Evolutionary conservation across 495 filamentous ascomycete species (phyloP).

Genomic region (Lophiotrema nucula): DNA sequence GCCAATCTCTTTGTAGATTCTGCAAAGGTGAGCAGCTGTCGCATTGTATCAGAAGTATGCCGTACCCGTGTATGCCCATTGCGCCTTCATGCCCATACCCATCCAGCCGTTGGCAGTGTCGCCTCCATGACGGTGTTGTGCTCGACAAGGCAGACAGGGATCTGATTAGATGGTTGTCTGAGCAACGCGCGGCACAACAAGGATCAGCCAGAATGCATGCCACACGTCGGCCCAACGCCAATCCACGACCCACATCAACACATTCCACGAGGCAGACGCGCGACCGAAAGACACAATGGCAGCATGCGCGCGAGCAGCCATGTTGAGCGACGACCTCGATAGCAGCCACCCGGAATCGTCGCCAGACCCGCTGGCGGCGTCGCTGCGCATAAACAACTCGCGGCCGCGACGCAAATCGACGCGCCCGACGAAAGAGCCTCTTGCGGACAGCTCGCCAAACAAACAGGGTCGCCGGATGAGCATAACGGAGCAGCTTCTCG

Average conservation of each 20-base stretch:
- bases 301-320: background rate
- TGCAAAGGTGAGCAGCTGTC: slow-evolving; percentile 40
- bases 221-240: background rate
- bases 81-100: background rate
- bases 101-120: background rate
- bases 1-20: slow-evolving; percentile 87
- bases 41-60: background rate
- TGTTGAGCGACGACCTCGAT: slow-evolving; percentile 14
- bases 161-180: slow-evolving; percentile 24
- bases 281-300: background rate
- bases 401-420: slow-evolving; percentile 1
- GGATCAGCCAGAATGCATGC: background rate
- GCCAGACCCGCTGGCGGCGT: slow-evolving; percentile 32
- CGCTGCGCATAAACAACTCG: background rate
- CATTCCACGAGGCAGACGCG: no score
- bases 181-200: slow-evolving; percentile 9
- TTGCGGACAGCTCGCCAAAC: slow-evolving; percentile 25
- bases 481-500: slow-evolving; percentile 3
- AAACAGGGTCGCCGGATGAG: slow-evolving; percentile 10
- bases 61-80: slow-evolving; percentile 45
- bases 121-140: slow-evolving; percentile 4
- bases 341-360: slow-evolving; percentile 33
- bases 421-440: slow-evolving; percentile 13
- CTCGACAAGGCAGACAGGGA: background rate
- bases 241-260: no score